Evolutionary conservation across 2,329 filamentous ascomycete genomes (phyloP), one percentile per base, ranked within the genome.

Genomic region (Pseudogymnoascus sp.): DNA sequence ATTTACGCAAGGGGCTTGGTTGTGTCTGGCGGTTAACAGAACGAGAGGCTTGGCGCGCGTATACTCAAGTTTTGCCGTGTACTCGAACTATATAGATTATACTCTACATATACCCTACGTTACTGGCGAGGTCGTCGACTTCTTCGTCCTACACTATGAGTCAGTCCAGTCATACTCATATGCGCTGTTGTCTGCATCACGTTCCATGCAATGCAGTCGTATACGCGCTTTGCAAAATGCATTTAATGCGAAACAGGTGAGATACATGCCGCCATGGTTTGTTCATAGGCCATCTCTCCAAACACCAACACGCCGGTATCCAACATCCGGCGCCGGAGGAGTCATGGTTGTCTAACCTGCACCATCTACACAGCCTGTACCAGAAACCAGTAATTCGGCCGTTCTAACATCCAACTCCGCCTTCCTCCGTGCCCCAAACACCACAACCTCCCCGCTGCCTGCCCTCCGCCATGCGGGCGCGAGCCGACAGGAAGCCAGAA

Each of bases 1-100:
- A 53, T 53, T 53, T 53, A 53, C 47, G 47, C 24, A 53, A 53
- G 47, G 24, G 47, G 47, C 16, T 53, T 53, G 47, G 47, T n/a
- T 16, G 24, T 53, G 24, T 53, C 47, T 53, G 47, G 47, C 47
- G 47, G 47, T 31, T 53, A 53, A 16, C 24, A 16, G 7, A 8
- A 19, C 4, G 5, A 47, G 11, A 47, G 42, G 3, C 42, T 31
- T 53, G 47, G 47, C 47, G 47, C 24, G 47, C 47, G 47, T 16
- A 53, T 53, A 31, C 14, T 53, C 7, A 14, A 29, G 44, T 50
- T n/a, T 26, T 7, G 31, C 31, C 31, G 8, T 33, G 31, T 33
- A 33, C 31, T 33, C 1, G 31, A 33, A 33, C 31, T 33, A 33
- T 47, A 47, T n/a, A n/a, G n/a, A n/a, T n/a, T 24, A 47, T 47